Percentiles rank a stretch among this genome's conserved stretches.
Conservation (phyloP, 2,329 filamentous ascomycete species). For the Apiospora marii region DNA sequence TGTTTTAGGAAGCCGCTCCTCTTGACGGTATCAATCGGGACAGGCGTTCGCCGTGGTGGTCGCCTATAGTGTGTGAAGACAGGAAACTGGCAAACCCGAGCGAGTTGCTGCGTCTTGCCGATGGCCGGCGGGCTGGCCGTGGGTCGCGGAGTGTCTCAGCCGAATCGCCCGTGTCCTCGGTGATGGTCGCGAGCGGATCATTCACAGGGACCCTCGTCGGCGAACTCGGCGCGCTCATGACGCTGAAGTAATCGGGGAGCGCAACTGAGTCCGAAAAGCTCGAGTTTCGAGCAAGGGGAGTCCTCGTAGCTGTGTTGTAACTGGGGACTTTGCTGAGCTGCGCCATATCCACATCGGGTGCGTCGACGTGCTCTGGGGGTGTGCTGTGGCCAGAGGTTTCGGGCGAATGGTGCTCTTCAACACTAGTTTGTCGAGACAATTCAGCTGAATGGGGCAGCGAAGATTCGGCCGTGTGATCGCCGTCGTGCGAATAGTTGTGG, state of each 20-base stretch:
- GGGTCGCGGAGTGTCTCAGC: not conserved
- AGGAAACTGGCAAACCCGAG: constrained; percentile 38
- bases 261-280: constrained; percentile 55
- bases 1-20: not conserved
- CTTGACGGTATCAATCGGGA: constrained; percentile 25
- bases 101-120: constrained; percentile 26
- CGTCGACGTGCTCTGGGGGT: constrained; percentile 47
- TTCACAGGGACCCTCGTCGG: constrained; percentile 47
- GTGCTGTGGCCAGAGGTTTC: constrained; percentile 59
- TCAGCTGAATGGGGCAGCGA: constrained; percentile 54
- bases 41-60: constrained; percentile 37
- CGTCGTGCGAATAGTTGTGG: constrained; percentile 44
- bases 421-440: constrained; percentile 63
- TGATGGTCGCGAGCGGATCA: constrained; percentile 41
- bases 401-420: constrained; percentile 52
- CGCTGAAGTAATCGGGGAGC: constrained; percentile 74
- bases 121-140: constrained; percentile 17
- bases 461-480: constrained; percentile 45
- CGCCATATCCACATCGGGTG: constrained; percentile 57
- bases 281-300: constrained; percentile 62
- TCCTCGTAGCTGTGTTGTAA: constrained; percentile 76
- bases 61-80: constrained; percentile 34
- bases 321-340: constrained; percentile 78
- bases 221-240: constrained; percentile 60
- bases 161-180: constrained; percentile 31